Conservation (phyloP, 495 filamentous ascomycete genomes). For the Lophiotrema nucula region DNA sequence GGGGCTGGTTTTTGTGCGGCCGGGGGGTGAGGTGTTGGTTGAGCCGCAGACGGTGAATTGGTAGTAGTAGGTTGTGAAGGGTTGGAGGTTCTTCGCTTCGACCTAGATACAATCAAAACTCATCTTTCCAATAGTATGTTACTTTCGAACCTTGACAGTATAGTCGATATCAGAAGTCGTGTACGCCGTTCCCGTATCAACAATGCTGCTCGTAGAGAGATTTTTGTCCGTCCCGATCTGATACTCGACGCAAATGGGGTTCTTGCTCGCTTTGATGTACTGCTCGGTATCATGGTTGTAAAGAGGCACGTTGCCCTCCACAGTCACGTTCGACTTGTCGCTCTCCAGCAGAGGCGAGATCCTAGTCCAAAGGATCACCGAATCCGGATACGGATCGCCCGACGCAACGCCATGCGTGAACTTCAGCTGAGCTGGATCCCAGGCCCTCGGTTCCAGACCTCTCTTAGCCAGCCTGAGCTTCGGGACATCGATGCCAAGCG, state of each 20-base stretch:
- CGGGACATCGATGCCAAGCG: slow-evolving; percentile 54
- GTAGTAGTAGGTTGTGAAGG: slow-evolving; percentile 58
- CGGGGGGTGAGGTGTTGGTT: slow-evolving; percentile 40
- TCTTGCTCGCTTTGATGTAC: slow-evolving; percentile 51
- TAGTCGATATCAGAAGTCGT: slow-evolving; percentile 68
- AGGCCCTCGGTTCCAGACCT: slow-evolving; percentile 41
- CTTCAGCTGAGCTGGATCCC: slow-evolving; percentile 50
- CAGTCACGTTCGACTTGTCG: slow-evolving; percentile 56
- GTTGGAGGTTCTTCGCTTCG: slow-evolving; percentile 58
- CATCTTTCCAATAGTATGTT: not conserved
- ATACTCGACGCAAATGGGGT: slow-evolving; percentile 61
- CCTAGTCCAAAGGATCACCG: slow-evolving; percentile 67
- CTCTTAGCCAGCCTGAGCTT: slow-evolving; percentile 43
- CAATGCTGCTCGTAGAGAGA: slow-evolving; percentile 28
- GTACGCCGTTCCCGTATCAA: slow-evolving; percentile 53
- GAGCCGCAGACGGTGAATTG: slow-evolving; percentile 43
- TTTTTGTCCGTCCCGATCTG: slow-evolving; percentile 45
- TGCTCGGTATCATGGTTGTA: slow-evolving; percentile 57
- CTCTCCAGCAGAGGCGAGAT: slow-evolving; percentile 54
- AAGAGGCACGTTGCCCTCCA: slow-evolving; percentile 53
- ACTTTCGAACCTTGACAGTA: slow-evolving; percentile 61
- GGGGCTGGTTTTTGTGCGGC: slow-evolving; percentile 45
- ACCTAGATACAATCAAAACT: slow-evolving; percentile 29
- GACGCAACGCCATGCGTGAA: slow-evolving; percentile 70
- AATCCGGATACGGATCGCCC: slow-evolving; percentile 63